Conservation (phyloP, 1,139 yeast species). For the Meyerozyma smithsonii region DNA sequence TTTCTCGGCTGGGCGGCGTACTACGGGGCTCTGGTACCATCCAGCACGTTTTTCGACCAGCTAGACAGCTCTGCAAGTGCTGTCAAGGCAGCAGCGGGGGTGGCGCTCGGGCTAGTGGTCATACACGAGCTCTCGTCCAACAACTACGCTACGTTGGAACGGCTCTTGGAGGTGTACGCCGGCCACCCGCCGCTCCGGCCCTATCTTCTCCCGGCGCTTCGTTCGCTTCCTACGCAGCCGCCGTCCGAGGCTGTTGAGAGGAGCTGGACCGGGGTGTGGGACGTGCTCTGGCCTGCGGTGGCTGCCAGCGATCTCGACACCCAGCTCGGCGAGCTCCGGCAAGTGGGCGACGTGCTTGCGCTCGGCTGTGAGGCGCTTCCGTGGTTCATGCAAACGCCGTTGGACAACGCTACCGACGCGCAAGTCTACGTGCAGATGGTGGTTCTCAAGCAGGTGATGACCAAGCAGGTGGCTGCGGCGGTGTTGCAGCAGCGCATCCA, state of each 20-base stretch:
- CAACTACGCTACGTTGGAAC: neutral
- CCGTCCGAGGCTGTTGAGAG: neutral
- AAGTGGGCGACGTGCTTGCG: neutral
- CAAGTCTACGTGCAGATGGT: slow-evolving; percentile 29
- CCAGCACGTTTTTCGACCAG: neutral
- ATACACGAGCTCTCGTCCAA: neutral
- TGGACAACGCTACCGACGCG: slow-evolving; percentile 11
- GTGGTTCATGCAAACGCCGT: neutral
- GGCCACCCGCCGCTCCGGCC: neutral
- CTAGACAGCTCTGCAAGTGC: neutral
- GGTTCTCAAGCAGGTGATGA: slow-evolving; percentile 24
- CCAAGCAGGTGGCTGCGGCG: neutral
- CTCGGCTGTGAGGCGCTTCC: neutral
- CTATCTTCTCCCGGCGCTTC: neutral
- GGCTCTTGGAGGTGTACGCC: neutral
- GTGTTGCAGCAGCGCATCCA: neutral
- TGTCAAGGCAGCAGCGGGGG: neutral
- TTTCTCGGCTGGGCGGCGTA: neutral
- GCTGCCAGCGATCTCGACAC: neutral
- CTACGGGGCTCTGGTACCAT: neutral
- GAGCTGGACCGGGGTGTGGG: neutral
- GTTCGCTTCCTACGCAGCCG: neutral
- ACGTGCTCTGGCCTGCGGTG: neutral
- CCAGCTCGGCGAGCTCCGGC: slow-evolving; percentile 1
- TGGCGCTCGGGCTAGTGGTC: neutral